Percentiles rank a stretch among this genome's conserved stretches.
Evolutionary conservation across 306 rosid genomes (phyloP).

Genomic region (Citrullus amarus): DNA sequence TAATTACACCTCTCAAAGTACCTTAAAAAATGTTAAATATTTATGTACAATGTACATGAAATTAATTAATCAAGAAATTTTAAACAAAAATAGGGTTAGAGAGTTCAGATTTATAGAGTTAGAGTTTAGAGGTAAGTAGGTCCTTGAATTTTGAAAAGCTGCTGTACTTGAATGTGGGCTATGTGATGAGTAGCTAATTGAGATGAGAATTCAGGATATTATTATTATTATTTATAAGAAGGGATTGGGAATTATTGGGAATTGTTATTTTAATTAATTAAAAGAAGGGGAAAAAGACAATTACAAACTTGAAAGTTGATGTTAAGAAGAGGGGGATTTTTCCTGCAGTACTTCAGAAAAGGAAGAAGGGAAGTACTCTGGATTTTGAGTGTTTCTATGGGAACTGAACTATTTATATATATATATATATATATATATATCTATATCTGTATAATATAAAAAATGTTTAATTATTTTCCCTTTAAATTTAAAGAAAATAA

Average conservation of each 20-base stretch:
- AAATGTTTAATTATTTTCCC: no score
- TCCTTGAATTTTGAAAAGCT: background rate
- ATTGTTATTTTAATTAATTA: background rate
- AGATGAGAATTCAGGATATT: background rate
- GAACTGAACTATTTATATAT: background rate
- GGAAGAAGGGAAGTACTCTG: background rate
- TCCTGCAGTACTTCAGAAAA: background rate
- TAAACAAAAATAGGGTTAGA: background rate
- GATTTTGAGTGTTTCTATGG: background rate
- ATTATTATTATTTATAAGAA: background rate
- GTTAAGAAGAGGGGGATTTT: background rate
- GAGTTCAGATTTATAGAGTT: no score
- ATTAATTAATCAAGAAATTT: background rate
- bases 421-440: no score
- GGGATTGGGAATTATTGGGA: background rate
- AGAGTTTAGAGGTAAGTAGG: background rate
- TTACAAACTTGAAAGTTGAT: background rate
- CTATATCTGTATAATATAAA: no score
- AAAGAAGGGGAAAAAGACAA: background rate
- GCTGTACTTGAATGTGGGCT: constrained; percentile 6
- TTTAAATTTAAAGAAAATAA: no score
- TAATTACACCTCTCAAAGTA: no score
- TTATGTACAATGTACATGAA: background rate
- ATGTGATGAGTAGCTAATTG: background rate
- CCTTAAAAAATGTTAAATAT: background rate